Evolutionary conservation across 768 basidiomycete genomes (phyloP), one percentile per base, ranked within the genome.

Genomic region (Termitomyces sp.): DNA sequence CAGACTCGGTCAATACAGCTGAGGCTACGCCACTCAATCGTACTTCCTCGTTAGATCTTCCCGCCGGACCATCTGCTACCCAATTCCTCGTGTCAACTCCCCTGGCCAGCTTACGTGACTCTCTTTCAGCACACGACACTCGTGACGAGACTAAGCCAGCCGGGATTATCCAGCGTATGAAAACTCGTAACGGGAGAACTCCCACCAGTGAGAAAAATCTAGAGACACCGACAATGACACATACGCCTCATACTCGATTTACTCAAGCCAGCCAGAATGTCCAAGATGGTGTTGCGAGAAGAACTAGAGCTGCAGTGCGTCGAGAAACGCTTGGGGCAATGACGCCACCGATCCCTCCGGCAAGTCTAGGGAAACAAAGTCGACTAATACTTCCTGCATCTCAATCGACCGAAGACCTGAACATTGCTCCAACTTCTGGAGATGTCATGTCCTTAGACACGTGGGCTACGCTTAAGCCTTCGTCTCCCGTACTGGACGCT

Each of bases 151-250:
- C 42, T 42, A 51, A 53, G 28, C 32, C 52, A 4, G 36, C 70
- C 6, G 72, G 75, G 9, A 66, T 77, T 12, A 57, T 71, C 14
- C 73, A 70, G 47, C 72, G 75, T 50, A 80, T 78, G 73, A 80
- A 73, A 69, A 69, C 71, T 48, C 74, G 78, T 18, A 59, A 66
- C 49, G 76, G 76, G 1, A 71, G 66, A 54, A 56, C 69, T 36
- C 66, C 60, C n/a, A 58, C 48, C 45, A 53, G 38, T 30, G 56
- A 56, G 18, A 56, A 42, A 49, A 50, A 28, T 26, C 32, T 54
- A 3, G 38, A 40, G 7, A 52, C 44, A 26, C 43, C 53, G 24
- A 43, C 16, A 14, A 40, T 40, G 22, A 35, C 42, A 18, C 44
- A 42, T 26, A 55, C 58, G 12, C 45, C 58, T 26, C 30, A 45